Evolutionary conservation across 345 rosid species (phyloP).

Genomic region (Aethionema arabicum): DNA sequence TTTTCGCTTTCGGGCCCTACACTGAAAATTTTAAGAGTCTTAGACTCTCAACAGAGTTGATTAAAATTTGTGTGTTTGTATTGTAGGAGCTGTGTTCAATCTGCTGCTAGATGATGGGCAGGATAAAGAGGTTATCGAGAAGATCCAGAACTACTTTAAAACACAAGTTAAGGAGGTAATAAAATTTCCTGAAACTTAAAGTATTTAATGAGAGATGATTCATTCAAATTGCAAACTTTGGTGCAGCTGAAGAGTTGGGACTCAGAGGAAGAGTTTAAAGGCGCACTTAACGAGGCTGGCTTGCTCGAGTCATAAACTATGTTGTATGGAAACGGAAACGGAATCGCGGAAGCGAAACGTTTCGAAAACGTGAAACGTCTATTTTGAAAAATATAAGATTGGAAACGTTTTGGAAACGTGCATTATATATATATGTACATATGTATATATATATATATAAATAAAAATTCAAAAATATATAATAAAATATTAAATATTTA

Average conservation of each 20-base stretch:
- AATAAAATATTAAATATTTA: too few species aligned
- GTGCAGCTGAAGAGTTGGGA: slow-evolving; percentile 33
- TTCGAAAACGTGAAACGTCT: too few species aligned
- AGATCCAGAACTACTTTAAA: slow-evolving; percentile 68
- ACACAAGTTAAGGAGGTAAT: slow-evolving; percentile 53
- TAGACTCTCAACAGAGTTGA: too few species aligned
- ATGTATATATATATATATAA: too few species aligned
- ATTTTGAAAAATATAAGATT: too few species aligned
- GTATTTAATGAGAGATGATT: background rate
- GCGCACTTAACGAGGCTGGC: slow-evolving; percentile 37
- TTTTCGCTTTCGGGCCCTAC: too few species aligned
- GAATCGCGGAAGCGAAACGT: too few species aligned
- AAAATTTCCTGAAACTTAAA: background rate
- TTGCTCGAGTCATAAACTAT: slow-evolving; percentile 27
- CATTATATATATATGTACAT: too few species aligned
- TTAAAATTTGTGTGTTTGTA: slow-evolving; percentile 7
- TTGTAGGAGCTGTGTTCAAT: slow-evolving; percentile 82
- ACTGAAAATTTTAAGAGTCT: too few species aligned
- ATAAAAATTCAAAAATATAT: too few species aligned
- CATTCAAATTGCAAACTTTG: background rate
- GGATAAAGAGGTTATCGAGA: slow-evolving; percentile 56
- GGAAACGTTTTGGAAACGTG: too few species aligned
- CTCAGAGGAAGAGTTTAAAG: slow-evolving; percentile 37
- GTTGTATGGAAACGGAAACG: too few species aligned
- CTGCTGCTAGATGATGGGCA: slow-evolving; percentile 43